Evolutionary conservation across 371 early-diverging fungal genomes (phyloP).

Genomic region (Circinella minor): DNA sequence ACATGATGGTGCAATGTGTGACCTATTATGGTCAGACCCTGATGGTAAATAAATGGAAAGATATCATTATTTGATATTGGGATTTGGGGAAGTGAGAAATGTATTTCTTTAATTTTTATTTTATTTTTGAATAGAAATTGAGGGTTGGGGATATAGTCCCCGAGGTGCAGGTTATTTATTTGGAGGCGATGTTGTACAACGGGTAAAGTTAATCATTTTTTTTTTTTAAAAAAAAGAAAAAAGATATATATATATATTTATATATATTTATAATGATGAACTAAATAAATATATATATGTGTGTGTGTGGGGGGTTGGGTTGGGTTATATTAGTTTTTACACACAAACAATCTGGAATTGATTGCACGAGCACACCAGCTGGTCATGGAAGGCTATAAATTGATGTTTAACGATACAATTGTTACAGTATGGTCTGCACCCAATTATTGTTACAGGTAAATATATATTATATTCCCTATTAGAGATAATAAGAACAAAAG

Average conservation of each 20-base stretch:
- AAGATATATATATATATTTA: too few relatives aligned
- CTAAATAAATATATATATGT: too few relatives aligned
- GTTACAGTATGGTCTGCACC: conserved; percentile 99
- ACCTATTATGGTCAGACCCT: conserved; percentile 99
- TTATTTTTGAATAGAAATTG: conserved; percentile 17
- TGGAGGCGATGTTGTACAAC: conserved; percentile 90
- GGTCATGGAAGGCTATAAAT: conserved; percentile 98
- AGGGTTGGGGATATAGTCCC: conserved; percentile 97
- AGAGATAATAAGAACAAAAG: neutral
- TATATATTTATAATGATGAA: too few relatives aligned
- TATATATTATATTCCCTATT: neutral
- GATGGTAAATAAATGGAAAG: conserved; percentile 63
- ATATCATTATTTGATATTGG: too few relatives aligned
- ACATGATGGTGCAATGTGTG: conserved; percentile 99
- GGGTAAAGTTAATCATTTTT: conserved; percentile 54
- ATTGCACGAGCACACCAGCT: conserved; percentile 99
- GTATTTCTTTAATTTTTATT: neutral
- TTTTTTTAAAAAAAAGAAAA: too few relatives aligned
- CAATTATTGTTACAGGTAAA: conserved; percentile 95
- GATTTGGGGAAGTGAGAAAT: neutral
- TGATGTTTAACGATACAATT: conserved; percentile 93
- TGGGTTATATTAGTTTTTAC: conserved; percentile 67
- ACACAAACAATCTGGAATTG: conserved; percentile 88
- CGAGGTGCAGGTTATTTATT: conserved; percentile 99
- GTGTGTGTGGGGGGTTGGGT: too few relatives aligned